Evolutionary conservation across 305 asterid genomes (phyloP), one percentile per base, ranked within the genome.

Genomic region (Monarda citriodora): DNA sequence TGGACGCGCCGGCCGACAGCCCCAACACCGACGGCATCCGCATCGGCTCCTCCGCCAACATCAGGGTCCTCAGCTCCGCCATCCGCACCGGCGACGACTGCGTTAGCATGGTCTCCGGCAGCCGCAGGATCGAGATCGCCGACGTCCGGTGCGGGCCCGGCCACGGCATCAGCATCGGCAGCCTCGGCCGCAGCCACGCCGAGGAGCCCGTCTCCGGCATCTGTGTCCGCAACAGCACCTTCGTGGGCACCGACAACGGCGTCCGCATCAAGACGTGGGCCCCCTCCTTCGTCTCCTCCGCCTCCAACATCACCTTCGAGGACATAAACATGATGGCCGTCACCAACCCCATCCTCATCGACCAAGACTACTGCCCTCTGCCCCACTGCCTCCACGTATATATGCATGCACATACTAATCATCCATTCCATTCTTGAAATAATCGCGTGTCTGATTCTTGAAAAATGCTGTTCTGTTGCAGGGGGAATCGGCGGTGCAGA

Each of bases 1-100:
- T 87, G 15, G 54, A 20, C 3, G 93, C 96, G 13, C 96, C 90
- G 8, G 70, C 26, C 2, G 2, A 68, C 41, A 82, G 90, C 79
- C 92, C 92, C 34, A 87, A 87, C 80, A 84, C 96, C 0, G 90
- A 87, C 17, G 96, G 93, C 53, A 63, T 87, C 52, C 84, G 70
- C 42, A 84, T 87, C 14, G 89, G 90, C 18, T 23, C 15, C 60
- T 84, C 92, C 0, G 49, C 7, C 48, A 58, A 49, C 12, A 69
- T 86, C 68, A 45, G 40, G 63, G 78, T 83, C 9, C 61, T 65
- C 0, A 17, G 20, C 12, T 66, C 82, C 2, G 26, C 47, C 15
- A 86, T 86, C 26, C 69, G 72, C 58, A 86, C 95, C 1, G 87
- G 89, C 6, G 89, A 86, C 53, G 89, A 81, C 48, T 86, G 95